Percentiles rank a stretch among this genome's conserved stretches.
phyloP scores from a whole-genome alignment of 441 rosid genomes.

The Aquilaria agallochum region DNA sequence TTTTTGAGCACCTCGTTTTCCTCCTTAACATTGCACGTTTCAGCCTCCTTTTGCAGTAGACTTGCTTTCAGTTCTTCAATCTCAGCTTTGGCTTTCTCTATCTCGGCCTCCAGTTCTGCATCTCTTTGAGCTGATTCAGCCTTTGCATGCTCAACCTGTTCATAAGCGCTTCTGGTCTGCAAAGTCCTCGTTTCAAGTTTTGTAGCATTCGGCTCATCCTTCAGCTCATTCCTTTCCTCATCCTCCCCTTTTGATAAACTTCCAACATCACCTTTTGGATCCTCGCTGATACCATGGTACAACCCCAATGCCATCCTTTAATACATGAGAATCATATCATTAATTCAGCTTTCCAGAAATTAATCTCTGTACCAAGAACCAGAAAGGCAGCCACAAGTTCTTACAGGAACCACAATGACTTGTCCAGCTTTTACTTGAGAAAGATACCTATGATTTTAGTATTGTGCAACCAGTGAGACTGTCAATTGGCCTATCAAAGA shows the following conservation, averaged over 20 bases:
- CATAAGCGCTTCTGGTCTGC: conserved; percentile 82
- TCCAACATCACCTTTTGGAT: too few relatives aligned
- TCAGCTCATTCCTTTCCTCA: conserved; percentile 45
- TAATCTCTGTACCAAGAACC: not conserved
- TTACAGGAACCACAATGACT: too few relatives aligned
- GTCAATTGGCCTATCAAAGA: not conserved
- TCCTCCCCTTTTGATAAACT: conserved; percentile 8
- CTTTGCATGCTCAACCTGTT: conserved; percentile 46
- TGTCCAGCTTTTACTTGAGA: too few relatives aligned
- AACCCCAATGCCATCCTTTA: conserved; percentile 39
- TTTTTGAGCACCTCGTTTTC: conserved; percentile 23
- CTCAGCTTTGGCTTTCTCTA: too few relatives aligned
- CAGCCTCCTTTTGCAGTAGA: too few relatives aligned
- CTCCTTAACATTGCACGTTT: too few relatives aligned
- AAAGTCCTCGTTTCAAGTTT: conserved; percentile 37
- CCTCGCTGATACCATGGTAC: conserved; percentile 6
- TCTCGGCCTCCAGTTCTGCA: too few relatives aligned
- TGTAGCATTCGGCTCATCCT: conserved; percentile 35
- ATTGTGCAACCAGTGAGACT: not conserved
- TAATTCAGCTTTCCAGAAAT: not conserved
- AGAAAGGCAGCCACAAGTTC: not conserved
- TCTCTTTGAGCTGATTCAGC: too few relatives aligned
- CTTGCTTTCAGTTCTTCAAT: too few relatives aligned
- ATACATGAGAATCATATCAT: too few relatives aligned
- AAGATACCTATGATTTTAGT: not conserved